Base-by-base conservation (phyloP, 306 rosid species). In the Dalbergia cultrata region DNA sequence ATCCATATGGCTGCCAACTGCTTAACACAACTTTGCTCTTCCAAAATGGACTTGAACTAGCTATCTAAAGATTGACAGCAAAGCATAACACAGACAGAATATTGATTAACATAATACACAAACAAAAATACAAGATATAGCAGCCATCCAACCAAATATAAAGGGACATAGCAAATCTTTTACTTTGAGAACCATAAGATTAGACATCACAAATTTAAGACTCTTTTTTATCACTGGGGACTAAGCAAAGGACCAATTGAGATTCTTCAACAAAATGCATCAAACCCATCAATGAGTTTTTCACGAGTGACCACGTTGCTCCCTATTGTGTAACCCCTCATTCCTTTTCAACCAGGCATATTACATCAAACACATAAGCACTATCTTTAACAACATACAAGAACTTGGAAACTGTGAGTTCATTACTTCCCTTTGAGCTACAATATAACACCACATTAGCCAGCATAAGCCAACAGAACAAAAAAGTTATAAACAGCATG, bases 221-320 rank as follows among this genome's bases (percentile, higher is more conserved):
- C 18, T 72, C 9, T 54, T 16, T 7, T 17, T 10, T 17, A 19
- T 35, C 45, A 8, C 8, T 54, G 31, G 52, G 31, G 13, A 8
- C 13, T 34, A 45, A 37, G 37, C 58, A 33, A 41, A 61, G 41
- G 17, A 49, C 63, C 44, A 17, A 33, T 52, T 52, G 47, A 70
- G 49, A 60, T 71, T n/a, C 50, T 53, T 52, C 31, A 37, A 47
- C 35, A 18, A 44, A 35, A 19, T 57, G 45, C 22, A 73, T 58
- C 13, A 73, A 73, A 58, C 43, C 33, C 19, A 73, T 13, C 39
- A 39, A 37, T 37, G 67, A 57, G 13, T 57, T 56, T 26, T 57
- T 9, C 77, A 22, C 53, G 2, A 37, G 21, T 3, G 41, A 3
- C 21, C 33, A 73, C 39, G 7, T 37, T 54, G 18, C 53, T 37